Evolutionary conservation across 768 basidiomycete genomes (phyloP), one percentile per base, ranked within the genome.

Genomic region (Lentinula aciculospora): DNA sequence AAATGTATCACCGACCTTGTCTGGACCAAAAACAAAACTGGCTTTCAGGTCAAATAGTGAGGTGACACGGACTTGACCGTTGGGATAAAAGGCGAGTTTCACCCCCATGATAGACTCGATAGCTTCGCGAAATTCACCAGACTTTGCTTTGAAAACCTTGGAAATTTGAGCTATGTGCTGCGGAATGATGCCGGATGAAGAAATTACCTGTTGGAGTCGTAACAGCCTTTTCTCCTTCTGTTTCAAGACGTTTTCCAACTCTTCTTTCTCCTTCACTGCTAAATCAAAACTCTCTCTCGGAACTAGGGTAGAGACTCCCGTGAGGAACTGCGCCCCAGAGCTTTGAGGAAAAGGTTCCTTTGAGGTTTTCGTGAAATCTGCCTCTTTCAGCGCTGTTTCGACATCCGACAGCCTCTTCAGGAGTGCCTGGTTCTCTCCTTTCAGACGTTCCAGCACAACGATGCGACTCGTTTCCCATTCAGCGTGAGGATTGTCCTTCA

Each of bases 81-180:
- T 93, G 15, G 89, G 90, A 66, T 91, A 91, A 68, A 98, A 97
- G 1, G 88, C 86, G 50, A 98, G 81, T 65, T 96, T 93, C 67
- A 94, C 86, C 5, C 95, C 96, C 0, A 98, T 81, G 49, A 98
- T 88, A 0, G 89, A 86, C 3, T 88, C 86, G 59, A 98, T 89
- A 5, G 94, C 87, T 67, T 95, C 92, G 37, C 91, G 83, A 76
- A 98, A 96, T 66, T 98, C 94, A 58, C 88, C 82, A 8, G 87
- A 86, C 69, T 97, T 98, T 32, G 85, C 83, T 0, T 79, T 74
- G 71, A 92, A 97, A 4, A 95, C 84, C 89, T 67, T 1, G 36
- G 31, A 46, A 58, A 19, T 37, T 31, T 42, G 25, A 36, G 53
- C n/a, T 32, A 23, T 7, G 15, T 25, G 23, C 62, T 25, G 15